Evolutionary conservation across 2,329 filamentous ascomycete species (phyloP), one percentile per base, ranked within the genome.

Genomic region (Didymella keratinophila): DNA sequence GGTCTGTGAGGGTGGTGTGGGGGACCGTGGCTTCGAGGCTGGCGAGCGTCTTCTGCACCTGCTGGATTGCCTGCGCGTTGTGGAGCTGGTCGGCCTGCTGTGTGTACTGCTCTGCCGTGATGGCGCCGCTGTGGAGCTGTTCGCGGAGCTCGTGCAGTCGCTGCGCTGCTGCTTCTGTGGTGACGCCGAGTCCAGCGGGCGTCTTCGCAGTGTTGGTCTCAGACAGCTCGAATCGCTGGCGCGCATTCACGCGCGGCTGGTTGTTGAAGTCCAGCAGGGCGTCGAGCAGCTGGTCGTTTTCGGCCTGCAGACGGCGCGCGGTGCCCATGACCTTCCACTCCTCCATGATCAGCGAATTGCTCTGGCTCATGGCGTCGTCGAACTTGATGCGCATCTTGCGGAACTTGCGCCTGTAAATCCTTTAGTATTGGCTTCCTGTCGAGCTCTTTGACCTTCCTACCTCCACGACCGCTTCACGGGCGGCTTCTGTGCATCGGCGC

Each of bases 281-380:
- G 69, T 98, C 94, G 52, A 97, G 86, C 32, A 98, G 80, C 76
- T 93, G 93, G 77, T 98, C 94, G 69, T 97, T 97, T 79, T 97
- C 90, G 70, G 96, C 88, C 56, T 92, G 90, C 60, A 99, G 84
- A 51, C 93, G 86, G 76, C 91, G 93, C 21, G 92, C 91, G 4
- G 92, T 90, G 65, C 89, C 87, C 61, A 90, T 87, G 34, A 93
- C 91, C 77, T 89, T 89, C 76, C 91, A 90, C 77, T 95, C 93
- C 53, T 91, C 84, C 69, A 87, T 87, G 78, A 95, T 95, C 60
- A 95, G 83, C 53, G 88, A 85, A 78, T 96, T 95, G 75, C 92
- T 91, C 65, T 92, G 87, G 56, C 89, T 86, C 86, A 93, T 91
- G 71, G 87, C 87, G 49, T 87, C 83, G 68, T 95, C 90, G 72